phyloP scores from a whole-genome alignment of 352 stramenopile species.

The Globisporangium emineosum region DNA sequence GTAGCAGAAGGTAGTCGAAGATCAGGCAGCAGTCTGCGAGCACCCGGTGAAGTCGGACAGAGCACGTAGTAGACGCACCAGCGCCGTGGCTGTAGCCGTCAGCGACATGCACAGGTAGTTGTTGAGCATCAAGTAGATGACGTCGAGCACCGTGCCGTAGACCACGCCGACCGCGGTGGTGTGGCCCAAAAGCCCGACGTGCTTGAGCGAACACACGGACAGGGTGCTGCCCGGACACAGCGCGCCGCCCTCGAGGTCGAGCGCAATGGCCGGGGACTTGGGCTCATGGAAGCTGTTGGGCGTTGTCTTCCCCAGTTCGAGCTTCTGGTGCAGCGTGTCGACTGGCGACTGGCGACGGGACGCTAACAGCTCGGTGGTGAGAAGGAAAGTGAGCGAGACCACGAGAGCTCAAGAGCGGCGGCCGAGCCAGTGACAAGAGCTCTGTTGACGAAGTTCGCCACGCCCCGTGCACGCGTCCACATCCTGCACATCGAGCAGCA shows the following conservation, averaged over 20 bases:
- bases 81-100: conserved; percentile 37
- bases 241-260: conserved; percentile 30
- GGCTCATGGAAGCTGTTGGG: not conserved
- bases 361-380: not conserved
- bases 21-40: conserved; percentile 81
- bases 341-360: not conserved
- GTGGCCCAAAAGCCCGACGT: conserved; percentile 49
- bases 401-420: not conserved
- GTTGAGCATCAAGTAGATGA: conserved; percentile 52
- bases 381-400: conserved; percentile 13
- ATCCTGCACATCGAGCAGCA: no score
- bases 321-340: conserved; percentile 7
- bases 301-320: not conserved
- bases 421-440: no score
- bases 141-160: conserved; percentile 31
- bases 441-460: no score
- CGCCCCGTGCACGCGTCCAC: no score
- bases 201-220: conserved; percentile 32
- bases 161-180: conserved; percentile 43
- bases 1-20: conserved; percentile 67
- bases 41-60: conserved; percentile 63
- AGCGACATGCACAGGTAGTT: conserved; percentile 65
- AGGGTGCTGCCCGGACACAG: conserved; percentile 32
- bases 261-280: conserved; percentile 2
- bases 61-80: conserved; percentile 38